A percentile compares a stretch with the other conserved stretches of the same genome.
Evolutionary conservation across 2,329 filamentous ascomycete species (phyloP).

Genomic region (Meredithiella fracta): DNA sequence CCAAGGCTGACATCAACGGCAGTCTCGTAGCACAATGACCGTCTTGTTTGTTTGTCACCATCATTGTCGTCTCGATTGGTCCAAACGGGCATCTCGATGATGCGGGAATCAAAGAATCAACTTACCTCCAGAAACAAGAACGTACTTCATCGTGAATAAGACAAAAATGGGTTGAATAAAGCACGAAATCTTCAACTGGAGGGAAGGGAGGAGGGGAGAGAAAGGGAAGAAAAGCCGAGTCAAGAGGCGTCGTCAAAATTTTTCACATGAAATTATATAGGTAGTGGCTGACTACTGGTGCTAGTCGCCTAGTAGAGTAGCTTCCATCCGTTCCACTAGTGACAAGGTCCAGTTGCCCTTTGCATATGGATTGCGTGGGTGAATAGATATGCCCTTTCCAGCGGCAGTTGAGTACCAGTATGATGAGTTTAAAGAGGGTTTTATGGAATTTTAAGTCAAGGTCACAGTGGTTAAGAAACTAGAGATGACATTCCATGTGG

Average conservation of each 20-base stretch:
- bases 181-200: conserved; percentile 13
- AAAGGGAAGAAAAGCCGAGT: conserved; percentile 12
- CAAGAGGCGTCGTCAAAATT: conserved; percentile 5
- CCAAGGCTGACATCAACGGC: no score
- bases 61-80: background rate
- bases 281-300: background rate
- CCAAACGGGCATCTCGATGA: background rate
- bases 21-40: no score
- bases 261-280: conserved; percentile 12
- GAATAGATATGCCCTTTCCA: no score
- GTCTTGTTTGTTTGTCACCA: no score
- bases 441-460: no score
- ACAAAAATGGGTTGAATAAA: conserved; percentile 6
- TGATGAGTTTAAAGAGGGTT: no score
- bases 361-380: no score
- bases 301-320: conserved; percentile 3
- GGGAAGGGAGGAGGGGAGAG: conserved; percentile 13
- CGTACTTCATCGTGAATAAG: conserved; percentile 53
- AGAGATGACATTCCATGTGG: no score
- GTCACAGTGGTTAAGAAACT: no score
- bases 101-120: background rate
- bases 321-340: background rate
- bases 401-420: no score
- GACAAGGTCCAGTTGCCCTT: no score
- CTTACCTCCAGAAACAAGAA: conserved; percentile 60